A percentile compares a stretch with the other conserved stretches of the same genome.
phyloP scores from a whole-genome alignment of 176 grass and related monocot genomes.

The Triticum turgidum region DNA sequence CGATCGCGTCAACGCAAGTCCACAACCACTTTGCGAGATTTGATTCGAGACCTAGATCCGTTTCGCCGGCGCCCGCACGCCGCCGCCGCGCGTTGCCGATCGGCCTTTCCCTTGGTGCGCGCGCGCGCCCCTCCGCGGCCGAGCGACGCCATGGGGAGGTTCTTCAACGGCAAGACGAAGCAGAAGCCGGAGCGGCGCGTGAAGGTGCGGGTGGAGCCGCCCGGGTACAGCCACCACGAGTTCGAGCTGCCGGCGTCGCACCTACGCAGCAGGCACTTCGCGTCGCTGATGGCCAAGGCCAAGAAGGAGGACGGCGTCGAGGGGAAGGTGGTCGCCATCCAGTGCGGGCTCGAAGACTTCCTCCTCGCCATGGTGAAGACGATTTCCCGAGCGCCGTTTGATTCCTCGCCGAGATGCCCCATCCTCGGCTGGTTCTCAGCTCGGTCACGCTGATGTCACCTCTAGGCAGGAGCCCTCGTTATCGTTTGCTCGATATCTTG shows the following conservation, averaged over 20 bases:
- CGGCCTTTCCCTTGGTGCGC: not conserved
- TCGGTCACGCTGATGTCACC: not conserved
- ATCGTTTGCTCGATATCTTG: not conserved
- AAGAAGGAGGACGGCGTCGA: not conserved
- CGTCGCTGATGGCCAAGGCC: not conserved
- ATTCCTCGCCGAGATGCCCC: not conserved
- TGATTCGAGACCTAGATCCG: not conserved
- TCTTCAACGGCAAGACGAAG: not conserved
- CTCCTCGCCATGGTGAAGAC: not conserved
- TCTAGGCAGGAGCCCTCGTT: not conserved
- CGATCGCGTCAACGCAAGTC: not conserved
- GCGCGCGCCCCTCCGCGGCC: not conserved
- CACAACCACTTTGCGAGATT: not conserved
- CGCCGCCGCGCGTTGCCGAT: not conserved
- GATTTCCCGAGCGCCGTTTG: not conserved
- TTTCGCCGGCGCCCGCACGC: not conserved
- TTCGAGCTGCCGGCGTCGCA: constrained; percentile 15
- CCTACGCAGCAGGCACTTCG: not conserved
- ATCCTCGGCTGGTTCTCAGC: not conserved
- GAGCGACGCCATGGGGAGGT: not conserved
- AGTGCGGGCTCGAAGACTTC: not conserved
- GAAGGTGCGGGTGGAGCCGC: not conserved
- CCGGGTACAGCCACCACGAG: not conserved
- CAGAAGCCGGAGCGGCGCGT: not conserved
- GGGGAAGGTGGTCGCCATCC: not conserved